These are phyloP conservation scores for Lentinula guzmanii DNA, from an alignment of 768 basidiomycete genomes.

Conservation along the genomic window DNA sequence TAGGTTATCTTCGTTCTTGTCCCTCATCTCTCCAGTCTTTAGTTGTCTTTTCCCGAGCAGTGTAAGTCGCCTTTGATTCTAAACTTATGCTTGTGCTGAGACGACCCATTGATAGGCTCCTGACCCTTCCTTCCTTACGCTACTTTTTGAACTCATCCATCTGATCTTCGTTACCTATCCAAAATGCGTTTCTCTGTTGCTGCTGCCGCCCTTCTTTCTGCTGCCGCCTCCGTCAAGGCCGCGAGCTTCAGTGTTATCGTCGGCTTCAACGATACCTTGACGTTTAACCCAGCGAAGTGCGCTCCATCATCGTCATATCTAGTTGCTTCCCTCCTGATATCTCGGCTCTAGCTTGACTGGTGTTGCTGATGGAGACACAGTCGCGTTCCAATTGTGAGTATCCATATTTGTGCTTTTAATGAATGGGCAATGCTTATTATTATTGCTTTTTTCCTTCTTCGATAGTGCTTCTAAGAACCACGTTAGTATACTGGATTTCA, in stretches of 20 bases:
- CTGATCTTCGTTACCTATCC: conserved; percentile 13
- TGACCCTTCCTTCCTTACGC: conserved; percentile 19
- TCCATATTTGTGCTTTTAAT: neutral
- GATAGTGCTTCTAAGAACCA: conserved; percentile 38
- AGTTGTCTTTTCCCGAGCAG: conserved; percentile 2
- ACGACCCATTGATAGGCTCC: conserved; percentile 23
- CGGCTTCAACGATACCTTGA: conserved; percentile 28
- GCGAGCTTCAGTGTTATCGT: conserved; percentile 32
- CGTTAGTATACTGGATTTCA: conserved; percentile 17
- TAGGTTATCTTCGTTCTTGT: conserved; percentile 7
- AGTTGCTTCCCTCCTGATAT: no score
- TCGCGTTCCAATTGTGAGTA: conserved; percentile 50
- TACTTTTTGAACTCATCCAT: neutral
- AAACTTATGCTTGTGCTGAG: neutral
- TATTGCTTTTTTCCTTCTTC: neutral
- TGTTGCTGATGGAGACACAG: conserved; percentile 32
- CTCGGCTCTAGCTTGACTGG: conserved; percentile 27
- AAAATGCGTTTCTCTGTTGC: conserved; percentile 50
- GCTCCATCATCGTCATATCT: neutral
- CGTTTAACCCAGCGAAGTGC: conserved; percentile 28
- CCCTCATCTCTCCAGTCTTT: neutral
- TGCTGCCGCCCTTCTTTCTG: conserved; percentile 31
- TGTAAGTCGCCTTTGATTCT: neutral
- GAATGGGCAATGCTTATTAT: no score
- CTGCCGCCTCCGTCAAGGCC: conserved; percentile 33